These are phyloP conservation scores for Sordaria brevicollis DNA, from an alignment of 495 filamentous ascomycete species.

Conservation along the genomic window DNA sequence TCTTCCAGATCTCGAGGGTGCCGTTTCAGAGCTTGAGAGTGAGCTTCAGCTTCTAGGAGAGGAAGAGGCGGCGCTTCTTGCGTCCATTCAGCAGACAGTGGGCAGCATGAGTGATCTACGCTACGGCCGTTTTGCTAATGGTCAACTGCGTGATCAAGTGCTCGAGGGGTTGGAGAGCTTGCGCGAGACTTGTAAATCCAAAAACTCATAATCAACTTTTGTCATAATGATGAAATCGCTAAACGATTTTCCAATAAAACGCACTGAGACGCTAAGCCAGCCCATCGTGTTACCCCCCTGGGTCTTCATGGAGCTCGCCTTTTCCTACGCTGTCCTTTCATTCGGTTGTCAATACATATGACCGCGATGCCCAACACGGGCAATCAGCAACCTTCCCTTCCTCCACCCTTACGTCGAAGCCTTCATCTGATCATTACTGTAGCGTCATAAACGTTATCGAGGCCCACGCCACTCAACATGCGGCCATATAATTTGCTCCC, in stretches of 20 bases:
- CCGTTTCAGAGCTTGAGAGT: constrained; percentile 52
- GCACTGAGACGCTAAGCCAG: background rate
- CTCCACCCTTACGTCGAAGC: background rate
- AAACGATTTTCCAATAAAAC: constrained; percentile 1
- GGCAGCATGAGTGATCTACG: constrained; percentile 72
- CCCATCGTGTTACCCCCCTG: background rate
- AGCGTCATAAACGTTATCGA: background rate
- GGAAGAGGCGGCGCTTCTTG: constrained; percentile 50
- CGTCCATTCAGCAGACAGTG: constrained; percentile 51
- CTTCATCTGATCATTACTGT: background rate
- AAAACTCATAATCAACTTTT: constrained; percentile 22
- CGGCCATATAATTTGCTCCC: too few relatives aligned
- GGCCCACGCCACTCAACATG: too few relatives aligned
- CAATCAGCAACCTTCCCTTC: background rate
- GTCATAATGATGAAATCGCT: background rate
- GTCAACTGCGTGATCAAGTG: constrained; percentile 47
- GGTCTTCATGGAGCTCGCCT: background rate
- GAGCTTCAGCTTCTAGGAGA: constrained; percentile 54
- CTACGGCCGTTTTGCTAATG: constrained; percentile 63
- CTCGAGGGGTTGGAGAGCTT: constrained; percentile 52
- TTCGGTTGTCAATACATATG: background rate
- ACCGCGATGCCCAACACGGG: background rate
- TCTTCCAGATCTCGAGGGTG: constrained; percentile 55
- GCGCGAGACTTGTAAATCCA: constrained; percentile 49
- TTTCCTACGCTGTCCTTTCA: background rate